These are phyloP conservation scores for Amanita rubescens DNA, from an alignment of 768 basidiomycete genomes.

Conservation along the genomic window DNA sequence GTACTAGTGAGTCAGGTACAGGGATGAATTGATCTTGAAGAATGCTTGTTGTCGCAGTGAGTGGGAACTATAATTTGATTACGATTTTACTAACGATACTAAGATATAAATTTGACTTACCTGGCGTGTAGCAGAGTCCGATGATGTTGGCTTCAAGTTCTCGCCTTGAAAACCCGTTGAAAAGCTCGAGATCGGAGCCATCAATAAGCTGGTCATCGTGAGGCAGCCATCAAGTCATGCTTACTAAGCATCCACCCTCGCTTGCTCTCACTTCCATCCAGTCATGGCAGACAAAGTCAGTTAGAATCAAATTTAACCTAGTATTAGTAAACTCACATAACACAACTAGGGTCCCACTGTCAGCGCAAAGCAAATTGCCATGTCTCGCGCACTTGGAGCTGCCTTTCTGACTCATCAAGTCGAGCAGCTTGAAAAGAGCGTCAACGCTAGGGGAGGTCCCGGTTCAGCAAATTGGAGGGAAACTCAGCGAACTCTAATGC, in stretches of 20 bases:
- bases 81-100: neutral
- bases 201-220: too few relatives aligned
- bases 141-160: too few relatives aligned
- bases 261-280: neutral
- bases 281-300: neutral
- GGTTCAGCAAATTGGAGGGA: conserved; percentile 52
- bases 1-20: neutral
- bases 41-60: neutral
- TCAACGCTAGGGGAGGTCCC: conserved; percentile 38
- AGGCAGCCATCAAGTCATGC: neutral
- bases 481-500: conserved; percentile 11
- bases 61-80: neutral
- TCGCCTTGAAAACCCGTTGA: too few relatives aligned
- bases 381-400: conserved; percentile 83
- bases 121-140: neutral
- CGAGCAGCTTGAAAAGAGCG: conserved; percentile 77
- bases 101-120: neutral
- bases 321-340: neutral
- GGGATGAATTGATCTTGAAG: neutral
- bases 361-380: conserved; percentile 54
- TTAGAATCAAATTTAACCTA: neutral
- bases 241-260: neutral
- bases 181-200: too few relatives aligned
- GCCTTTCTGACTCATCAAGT: conserved; percentile 86
- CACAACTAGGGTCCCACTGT: neutral